phyloP scores from a whole-genome alignment of 129 eudicot genomes.

The Arctium minus region DNA sequence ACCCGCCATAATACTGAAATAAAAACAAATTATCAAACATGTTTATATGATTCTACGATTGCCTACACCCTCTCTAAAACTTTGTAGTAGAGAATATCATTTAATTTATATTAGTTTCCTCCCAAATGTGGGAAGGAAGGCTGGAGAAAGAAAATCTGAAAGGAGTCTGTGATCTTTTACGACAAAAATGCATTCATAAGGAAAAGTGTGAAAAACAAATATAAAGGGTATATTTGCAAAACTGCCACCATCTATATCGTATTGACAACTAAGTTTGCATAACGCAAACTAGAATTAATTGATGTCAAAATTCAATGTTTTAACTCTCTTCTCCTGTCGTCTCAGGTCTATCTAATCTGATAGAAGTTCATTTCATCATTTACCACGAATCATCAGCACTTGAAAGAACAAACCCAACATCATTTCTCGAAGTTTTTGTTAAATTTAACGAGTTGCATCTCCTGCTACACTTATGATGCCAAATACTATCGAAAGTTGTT shows the following conservation, averaged over 20 bases:
- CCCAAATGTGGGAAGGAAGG: background rate
- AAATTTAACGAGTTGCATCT: background rate
- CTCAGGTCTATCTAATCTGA: constrained; percentile 11
- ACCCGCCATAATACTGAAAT: too few relatives aligned
- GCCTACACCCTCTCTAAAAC: too few relatives aligned
- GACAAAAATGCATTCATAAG: background rate
- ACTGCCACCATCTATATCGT: background rate
- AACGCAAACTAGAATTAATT: background rate
- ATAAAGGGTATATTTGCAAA: background rate
- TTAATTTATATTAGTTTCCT: too few relatives aligned
- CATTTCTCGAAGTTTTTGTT: background rate
- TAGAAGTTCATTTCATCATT: constrained; percentile 14
- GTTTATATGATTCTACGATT: too few relatives aligned
- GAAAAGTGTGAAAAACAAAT: background rate
- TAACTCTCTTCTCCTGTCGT: background rate
- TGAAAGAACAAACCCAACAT: background rate
- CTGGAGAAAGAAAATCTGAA: background rate
- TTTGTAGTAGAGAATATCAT: too few relatives aligned
- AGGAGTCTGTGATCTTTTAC: too few relatives aligned
- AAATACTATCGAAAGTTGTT: background rate
- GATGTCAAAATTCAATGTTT: background rate
- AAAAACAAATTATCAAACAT: too few relatives aligned
- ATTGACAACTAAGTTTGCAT: background rate
- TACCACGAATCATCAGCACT: constrained; percentile 17
- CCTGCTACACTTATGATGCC: background rate